Evolutionary conservation across 1,284 basidiomycete genomes (phyloP), one percentile per base, ranked within the genome.

Genomic region (Mycosarcoma mackinlayi): DNA sequence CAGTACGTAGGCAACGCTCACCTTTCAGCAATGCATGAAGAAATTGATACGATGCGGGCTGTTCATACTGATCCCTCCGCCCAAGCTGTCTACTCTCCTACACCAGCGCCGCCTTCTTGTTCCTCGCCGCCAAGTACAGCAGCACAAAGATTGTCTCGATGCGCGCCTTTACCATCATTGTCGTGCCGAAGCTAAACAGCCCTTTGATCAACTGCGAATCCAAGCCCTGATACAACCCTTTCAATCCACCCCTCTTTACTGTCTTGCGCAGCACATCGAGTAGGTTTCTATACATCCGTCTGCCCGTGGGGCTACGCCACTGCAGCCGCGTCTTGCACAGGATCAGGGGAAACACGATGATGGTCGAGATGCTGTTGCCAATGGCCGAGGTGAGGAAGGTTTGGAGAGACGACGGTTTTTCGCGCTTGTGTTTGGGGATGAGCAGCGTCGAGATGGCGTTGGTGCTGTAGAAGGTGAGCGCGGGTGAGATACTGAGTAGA

Each of bases 331-430:
- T 83, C 78, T 86, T 85, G 57, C 82, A 73, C 35, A 85, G 75
- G 30, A 85, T 82, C 19, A 85, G 73, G 1, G 85, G 84, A 59
- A 84, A 84, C 13, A 84, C 75, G 16, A 82, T 77, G 6, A 83
- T 51, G 13, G 77, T 78, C 35, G 83, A 84, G 24, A 85, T 65
- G 3, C 83, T 83, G 58, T 84, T 84, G 0, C 85, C 85, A 18
- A 84, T 60, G 0, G 85, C 85, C 21, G 81, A 84, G 6, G 83
- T 77, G 40, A 84, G 35, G 69, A 86, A 86, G 0, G 84, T 85
- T 21, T 84, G 57, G 31, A 61, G 16, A 74, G 76, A 47, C 68
- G 70, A 50, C 53, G 64, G 38, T 50, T 72, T 21, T 77, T 83
- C 44, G 18, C 53, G 52, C 19, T 21, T 51, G 10, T 50, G 50